Conservation (phyloP, 2,329 filamentous ascomycete genomes). For the Thielaviopsis punctulata region DNA sequence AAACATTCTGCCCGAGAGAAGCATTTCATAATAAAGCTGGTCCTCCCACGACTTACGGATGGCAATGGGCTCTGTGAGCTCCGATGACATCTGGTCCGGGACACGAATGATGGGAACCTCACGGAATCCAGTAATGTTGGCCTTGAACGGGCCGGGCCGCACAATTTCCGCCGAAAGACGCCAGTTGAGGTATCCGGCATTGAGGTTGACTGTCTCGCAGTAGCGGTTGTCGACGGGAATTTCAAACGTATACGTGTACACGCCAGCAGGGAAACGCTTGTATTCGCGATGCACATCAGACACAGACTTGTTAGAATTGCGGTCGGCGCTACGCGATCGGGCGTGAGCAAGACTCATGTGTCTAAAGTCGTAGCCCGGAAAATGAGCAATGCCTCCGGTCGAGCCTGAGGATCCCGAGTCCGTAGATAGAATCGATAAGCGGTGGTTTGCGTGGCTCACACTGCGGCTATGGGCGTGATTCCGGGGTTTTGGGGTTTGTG, state of each 20-base stretch:
- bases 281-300: slow-evolving; percentile 58
- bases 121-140: slow-evolving; percentile 66
- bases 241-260: slow-evolving; percentile 58
- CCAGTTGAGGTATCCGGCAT: slow-evolving; percentile 75
- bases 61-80: slow-evolving; percentile 83
- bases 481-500: background rate
- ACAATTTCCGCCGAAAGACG: slow-evolving; percentile 74
- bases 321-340: slow-evolving; percentile 71
- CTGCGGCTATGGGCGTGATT: background rate
- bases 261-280: slow-evolving; percentile 64
- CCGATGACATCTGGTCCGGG: slow-evolving; percentile 71
- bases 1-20: slow-evolving; percentile 91
- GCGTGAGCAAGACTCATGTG: slow-evolving; percentile 28
- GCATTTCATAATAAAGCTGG: slow-evolving; percentile 86
- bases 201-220: slow-evolving; percentile 75
- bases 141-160: slow-evolving; percentile 74
- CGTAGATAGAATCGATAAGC: background rate
- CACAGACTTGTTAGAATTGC: slow-evolving; percentile 46
- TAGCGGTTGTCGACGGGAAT: slow-evolving; percentile 76
- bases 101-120: slow-evolving; percentile 74
- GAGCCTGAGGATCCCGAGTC: slow-evolving; percentile 5
- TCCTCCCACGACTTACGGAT: slow-evolving; percentile 92
- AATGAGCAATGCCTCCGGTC: background rate
- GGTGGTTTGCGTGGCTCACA: background rate
- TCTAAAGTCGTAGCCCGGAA: background rate